Base-by-base conservation (phyloP, 192 early-diverging fungal species). In the Diversispora eburnea region DNA sequence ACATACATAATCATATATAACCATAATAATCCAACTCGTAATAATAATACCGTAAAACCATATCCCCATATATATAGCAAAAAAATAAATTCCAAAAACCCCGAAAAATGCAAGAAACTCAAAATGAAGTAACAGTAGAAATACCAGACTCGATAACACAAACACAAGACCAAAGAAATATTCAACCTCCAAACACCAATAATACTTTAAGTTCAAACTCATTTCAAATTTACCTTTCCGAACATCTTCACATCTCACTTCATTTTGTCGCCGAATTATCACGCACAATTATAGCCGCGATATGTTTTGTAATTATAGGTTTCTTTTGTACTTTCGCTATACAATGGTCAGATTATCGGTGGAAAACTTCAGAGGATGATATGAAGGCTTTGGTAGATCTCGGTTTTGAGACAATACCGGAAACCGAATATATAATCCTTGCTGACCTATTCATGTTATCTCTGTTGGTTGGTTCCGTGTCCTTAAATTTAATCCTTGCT, bases 321-420 rank as follows among this genome's bases (percentile, higher is more conserved):
- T 67, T 81, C 33, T 22, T 9, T n/a, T 75, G 77, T 75, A 73
- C 80, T 19, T 81, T 81, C 43, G 76, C 75, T 39, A 81, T 78
- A 52, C 80, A 81, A 48, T 81, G 74, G 62, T 81, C 80, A 39
- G 80, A 81, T 45, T 70, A 76, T 66, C 80, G 80, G 8, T 81
- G 77, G 73, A 73, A 75, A 47, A 51, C 48, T 8, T 78, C 77
- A 1, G 58, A 39, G 1, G 76, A 81, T 54, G 73, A 51, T 6
- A 39, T 78, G 8, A 66, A 75, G 12, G n/a, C 67, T 19, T 70
- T 81, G 33, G 63, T 72, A 45, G 80, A 81, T 56, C 75, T 77
- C 45, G 77, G 75, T 3, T 81, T 81, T 41, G 73, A 78, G 54
- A 76, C 76, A 20, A 77, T 81, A 42, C 80, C 80, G 12, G 48